Percentiles rank a stretch among this genome's conserved stretches.
Conservation (phyloP, 2,329 filamentous ascomycete species). For the Hymenoscyphus occultus region DNA sequence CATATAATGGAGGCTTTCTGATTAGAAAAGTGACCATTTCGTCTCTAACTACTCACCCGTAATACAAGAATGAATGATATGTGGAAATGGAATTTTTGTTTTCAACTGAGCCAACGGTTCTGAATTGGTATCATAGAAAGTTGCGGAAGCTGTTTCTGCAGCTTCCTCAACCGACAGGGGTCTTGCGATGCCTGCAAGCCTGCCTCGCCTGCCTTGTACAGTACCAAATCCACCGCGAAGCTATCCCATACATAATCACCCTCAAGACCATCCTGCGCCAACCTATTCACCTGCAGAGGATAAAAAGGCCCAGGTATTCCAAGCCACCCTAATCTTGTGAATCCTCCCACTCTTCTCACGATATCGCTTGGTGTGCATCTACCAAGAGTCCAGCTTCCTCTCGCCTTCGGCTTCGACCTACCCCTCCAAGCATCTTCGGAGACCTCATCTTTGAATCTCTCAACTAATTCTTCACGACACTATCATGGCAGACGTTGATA, state of each 20-base stretch:
- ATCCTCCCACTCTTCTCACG: neutral
- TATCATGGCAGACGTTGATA: slow-evolving; percentile 90
- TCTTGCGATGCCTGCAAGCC: neutral
- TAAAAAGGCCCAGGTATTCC: neutral
- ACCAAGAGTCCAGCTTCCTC: neutral
- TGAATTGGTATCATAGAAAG: neutral
- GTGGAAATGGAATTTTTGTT: neutral
- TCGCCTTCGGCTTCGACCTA: neutral
- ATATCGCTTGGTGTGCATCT: neutral
- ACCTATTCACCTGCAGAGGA: neutral
- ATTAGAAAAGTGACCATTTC: neutral
- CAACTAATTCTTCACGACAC: neutral
- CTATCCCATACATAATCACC: neutral
- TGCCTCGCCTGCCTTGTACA: neutral
- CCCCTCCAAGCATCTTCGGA: neutral
- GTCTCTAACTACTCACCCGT: too few species aligned
- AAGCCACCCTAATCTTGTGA: neutral
- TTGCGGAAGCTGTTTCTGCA: neutral
- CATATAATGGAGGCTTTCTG: too few species aligned
- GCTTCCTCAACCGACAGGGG: neutral
- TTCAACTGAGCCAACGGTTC: neutral
- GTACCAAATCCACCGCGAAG: neutral
- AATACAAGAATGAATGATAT: too few species aligned
- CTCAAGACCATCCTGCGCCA: neutral
- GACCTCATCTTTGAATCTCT: neutral